Percentiles rank a stretch among this genome's conserved stretches.
These are phyloP conservation scores for Globisporangium acanthophoron DNA, from an alignment of 352 stramenopile genomes.

Conservation along the genomic window DNA sequence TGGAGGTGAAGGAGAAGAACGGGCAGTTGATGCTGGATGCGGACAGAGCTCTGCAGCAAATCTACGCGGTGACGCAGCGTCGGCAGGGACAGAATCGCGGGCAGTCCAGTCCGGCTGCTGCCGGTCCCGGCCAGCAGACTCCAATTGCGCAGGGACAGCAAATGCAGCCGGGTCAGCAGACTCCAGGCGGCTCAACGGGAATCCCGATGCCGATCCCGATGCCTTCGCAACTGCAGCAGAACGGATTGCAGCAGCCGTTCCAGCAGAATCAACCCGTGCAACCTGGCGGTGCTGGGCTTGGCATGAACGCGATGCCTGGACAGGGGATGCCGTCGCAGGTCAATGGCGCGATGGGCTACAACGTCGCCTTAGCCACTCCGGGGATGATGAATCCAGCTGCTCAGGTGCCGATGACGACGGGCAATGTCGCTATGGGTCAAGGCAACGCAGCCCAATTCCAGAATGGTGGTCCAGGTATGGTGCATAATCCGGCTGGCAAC, in stretches of 20 bases:
- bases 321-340: constrained; percentile 1
- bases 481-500: neutral
- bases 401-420: neutral
- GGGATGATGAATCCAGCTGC: constrained; percentile 1
- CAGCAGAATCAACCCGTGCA: constrained; percentile 6
- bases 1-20: constrained; percentile 93
- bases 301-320: constrained; percentile 1
- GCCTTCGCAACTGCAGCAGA: constrained; percentile 21
- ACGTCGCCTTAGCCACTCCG: neutral
- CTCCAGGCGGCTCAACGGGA: constrained; percentile 9
- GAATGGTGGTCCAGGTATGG: neutral
- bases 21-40: constrained; percentile 80
- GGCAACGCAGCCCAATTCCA: neutral
- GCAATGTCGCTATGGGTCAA: neutral
- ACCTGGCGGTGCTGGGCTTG: neutral
- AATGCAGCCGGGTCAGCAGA: constrained; percentile 15
- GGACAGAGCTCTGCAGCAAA: constrained; percentile 69
- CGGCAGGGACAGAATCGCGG: constrained; percentile 22
- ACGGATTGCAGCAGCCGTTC: constrained; percentile 9
- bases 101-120: constrained; percentile 7
- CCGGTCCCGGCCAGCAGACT: neutral
- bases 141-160: constrained; percentile 12
- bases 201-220: constrained; percentile 25
- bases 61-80: constrained; percentile 64
- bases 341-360: constrained; percentile 5